Evolutionary conservation across 1,139 yeast genomes (phyloP), one percentile per base, ranked within the genome.

Genomic region (Saccharomyces uvarum): DNA sequence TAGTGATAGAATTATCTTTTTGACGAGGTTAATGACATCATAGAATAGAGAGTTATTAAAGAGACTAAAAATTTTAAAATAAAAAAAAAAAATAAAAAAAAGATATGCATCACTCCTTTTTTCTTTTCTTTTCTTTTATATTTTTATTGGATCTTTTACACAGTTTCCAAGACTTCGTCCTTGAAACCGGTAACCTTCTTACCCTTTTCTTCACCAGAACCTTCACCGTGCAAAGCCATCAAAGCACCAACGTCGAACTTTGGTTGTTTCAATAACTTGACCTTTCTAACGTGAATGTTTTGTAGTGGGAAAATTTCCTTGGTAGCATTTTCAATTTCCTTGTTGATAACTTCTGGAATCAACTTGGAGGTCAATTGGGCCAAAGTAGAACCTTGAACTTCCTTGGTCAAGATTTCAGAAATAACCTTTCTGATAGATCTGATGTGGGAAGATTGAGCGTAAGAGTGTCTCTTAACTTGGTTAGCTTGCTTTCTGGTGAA

Each of bases 221-320:
- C 85, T 80, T 87, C 96, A 77, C 96, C 96, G 83, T 88, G 96
- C 74, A 88, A 84, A 71, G 95, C 84, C 75, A 88, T 80, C 75
- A 88, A 82, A 72, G 89, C 77, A 78, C 95, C 95, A 74, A 88
- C 82, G 77, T 87, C 95, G 79, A 86, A 85, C 81, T 86, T 86
- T 75, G 95, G 95, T 78, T 85, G 90, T 79, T 87, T 87, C 78
- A 87, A 84, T 76, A 87, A 81, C 82, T 87, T 87, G 70, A 88
- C 95, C 82, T 87, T 87, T 81, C 95, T 87, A 75, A 88, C 84
- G 83, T 86, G 89, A 71, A 87, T 91, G 80, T 87, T 87, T 79
- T 88, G 95, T 74, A 87, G 82, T 71, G 95, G 95, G 84, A 79
- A 86, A 79, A 87, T 84, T 71, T 84, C 78, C 76, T 83, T 86